A percentile compares a stretch with the other conserved stretches of the same genome.
These are phyloP conservation scores for Bertia moriformis DNA, from an alignment of 2,329 filamentous ascomycete species.

Conservation along the genomic window DNA sequence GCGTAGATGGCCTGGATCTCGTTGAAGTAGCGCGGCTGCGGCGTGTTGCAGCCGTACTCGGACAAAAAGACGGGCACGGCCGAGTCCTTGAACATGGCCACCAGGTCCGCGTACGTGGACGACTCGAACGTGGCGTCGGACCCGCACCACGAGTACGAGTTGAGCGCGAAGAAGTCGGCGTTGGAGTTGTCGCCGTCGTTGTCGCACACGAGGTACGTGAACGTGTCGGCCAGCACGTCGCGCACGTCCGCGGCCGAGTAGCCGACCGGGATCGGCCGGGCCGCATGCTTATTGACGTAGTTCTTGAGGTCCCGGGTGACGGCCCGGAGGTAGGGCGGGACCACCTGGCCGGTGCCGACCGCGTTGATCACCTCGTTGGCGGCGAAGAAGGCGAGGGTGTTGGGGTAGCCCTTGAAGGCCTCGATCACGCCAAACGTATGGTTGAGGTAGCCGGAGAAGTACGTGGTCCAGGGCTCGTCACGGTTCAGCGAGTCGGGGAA, in stretches of 20 bases:
- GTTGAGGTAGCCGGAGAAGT: constrained; percentile 46
- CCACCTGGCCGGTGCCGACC: constrained; percentile 37
- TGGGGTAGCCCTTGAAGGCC: constrained; percentile 52
- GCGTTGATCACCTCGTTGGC: constrained; percentile 68
- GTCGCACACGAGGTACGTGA: constrained; percentile 61
- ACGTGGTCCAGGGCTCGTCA: constrained; percentile 39
- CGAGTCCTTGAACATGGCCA: constrained; percentile 47
- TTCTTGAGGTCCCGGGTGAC: constrained; percentile 69
- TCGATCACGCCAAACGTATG: constrained; percentile 54
- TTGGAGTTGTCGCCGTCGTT: constrained; percentile 35
- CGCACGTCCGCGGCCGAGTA: constrained; percentile 74
- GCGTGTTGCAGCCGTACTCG: constrained; percentile 66
- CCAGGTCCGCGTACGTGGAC: constrained; percentile 48
- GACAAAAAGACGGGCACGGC: constrained; percentile 70
- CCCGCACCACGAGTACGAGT: constrained; percentile 63
- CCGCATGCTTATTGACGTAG: constrained; percentile 59
- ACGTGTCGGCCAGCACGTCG: constrained; percentile 57
- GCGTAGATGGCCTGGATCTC: constrained; percentile 64
- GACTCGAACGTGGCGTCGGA: constrained; percentile 43
- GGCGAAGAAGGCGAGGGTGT: constrained; percentile 61
- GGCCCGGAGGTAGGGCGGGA: constrained; percentile 60
- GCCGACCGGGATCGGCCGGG: constrained; percentile 59
- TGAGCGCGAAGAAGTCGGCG: constrained; percentile 64
- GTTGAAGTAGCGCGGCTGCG: constrained; percentile 58
- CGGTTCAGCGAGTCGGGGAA: constrained; percentile 40